phyloP scores from a whole-genome alignment of 2,329 filamentous ascomycete genomes.

The Blastomyces gilchristii region DNA sequence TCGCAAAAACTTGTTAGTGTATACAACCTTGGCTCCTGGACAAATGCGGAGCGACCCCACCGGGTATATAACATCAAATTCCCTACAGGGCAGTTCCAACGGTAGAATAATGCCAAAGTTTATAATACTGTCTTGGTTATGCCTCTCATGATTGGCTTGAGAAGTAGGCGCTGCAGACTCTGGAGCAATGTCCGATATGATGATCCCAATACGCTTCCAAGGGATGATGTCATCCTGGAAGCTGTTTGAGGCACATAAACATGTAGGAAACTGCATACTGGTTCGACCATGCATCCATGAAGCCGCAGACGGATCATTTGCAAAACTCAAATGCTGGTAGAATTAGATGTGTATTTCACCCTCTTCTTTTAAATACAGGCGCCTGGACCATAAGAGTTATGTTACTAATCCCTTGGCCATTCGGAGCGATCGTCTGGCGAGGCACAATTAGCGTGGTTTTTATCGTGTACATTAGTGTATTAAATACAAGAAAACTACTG shows the following conservation, averaged over 20 bases:
- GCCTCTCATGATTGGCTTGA: conserved; percentile 31
- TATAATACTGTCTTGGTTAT: conserved; percentile 26
- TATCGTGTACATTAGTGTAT: no score
- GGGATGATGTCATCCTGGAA: no score
- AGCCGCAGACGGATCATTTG: not conserved
- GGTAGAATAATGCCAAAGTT: conserved; percentile 16
- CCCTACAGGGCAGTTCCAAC: not conserved
- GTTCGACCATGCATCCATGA: not conserved
- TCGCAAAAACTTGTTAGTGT: no score
- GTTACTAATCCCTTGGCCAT: not conserved
- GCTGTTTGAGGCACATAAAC: not conserved
- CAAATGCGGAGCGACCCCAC: no score
- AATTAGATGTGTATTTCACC: no score
- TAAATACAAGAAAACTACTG: no score
- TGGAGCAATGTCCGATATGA: conserved; percentile 18
- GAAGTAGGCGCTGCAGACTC: conserved; percentile 24
- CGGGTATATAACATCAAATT: not conserved
- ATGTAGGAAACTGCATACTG: not conserved
- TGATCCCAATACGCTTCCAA: conserved; percentile 21
- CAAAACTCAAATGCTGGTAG: not conserved
- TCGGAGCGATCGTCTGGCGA: no score
- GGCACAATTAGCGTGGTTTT: no score
- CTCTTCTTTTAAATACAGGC: no score
- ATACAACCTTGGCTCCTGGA: no score
- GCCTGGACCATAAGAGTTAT: no score